Evolutionary conservation across 2,329 filamentous ascomycete genomes (phyloP), one percentile per base, ranked within the genome.

Genomic region (Eutypa lata): DNA sequence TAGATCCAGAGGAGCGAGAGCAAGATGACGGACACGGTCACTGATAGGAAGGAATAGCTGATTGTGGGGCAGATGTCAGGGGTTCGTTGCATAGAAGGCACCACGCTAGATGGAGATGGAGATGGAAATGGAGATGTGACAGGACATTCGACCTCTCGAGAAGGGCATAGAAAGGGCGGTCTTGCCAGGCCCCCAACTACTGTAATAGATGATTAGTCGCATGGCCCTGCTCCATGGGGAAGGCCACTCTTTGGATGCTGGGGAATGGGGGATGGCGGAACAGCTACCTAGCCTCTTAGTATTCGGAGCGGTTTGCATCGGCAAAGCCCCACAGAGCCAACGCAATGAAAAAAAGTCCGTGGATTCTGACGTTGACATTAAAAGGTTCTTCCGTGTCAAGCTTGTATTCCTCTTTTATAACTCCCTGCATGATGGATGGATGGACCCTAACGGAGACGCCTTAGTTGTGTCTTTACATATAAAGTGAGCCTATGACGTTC

Each of bases 11-110:
- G 78, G 83, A 87, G 78, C 81, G 82, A 68, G 79, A 86, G 67
- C 84, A 84, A 61, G 89, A 96, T 75, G 90, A 94, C 66, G 91
- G 90, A 53, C 90, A 95, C 74, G 91, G 88, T 51, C 91, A 96
- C 76, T 94, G 82, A 68, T 69, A 54, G 47, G 45, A 51, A 53
- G 51, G 48, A 22, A 52, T 51, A 47, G 57, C 57, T 50, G 55
- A 47, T 35, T 38, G 37, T 26, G 50, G 49, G 47, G 48, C 33
- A 52, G 47, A 57, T 38, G 35, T 14, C 35, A 38, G n/a, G 35
- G n/a, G 13, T 19, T 14, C n/a, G 31, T 22, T 13, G 42, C 22
- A 24, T 24, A 45, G 42, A 26, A 45, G 42, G 42, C 22, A 45
- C 22, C n/a, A 28, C 24, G 22, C 21, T 24, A 16, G 42, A 26